Percentiles rank a stretch among this genome's conserved stretches.
Conservation (phyloP, 2,329 filamentous ascomycete genomes). For the Cercospora nicotianae region DNA sequence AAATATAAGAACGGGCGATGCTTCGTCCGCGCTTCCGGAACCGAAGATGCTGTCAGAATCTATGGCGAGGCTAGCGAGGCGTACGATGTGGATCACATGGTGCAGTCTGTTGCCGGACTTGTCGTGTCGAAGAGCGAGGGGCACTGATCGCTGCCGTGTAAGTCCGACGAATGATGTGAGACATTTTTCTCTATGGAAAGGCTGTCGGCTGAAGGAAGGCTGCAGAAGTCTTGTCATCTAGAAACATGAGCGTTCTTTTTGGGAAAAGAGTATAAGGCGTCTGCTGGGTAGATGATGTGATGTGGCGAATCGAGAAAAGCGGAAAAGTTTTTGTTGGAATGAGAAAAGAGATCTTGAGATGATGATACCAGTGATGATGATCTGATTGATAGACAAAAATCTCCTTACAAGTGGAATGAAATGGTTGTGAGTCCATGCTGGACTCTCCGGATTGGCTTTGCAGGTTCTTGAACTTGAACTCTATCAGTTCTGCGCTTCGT, state of each 20-base stretch:
- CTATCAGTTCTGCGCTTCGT: no score
- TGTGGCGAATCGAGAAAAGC: not conserved
- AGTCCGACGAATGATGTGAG: not conserved
- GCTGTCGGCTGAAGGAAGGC: not conserved
- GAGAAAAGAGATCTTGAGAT: not conserved
- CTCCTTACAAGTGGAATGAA: not conserved
- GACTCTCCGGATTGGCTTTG: no score
- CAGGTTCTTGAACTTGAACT: not conserved
- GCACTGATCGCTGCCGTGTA: not conserved
- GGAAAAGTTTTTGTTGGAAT: not conserved
- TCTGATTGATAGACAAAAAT: not conserved
- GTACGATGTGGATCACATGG: constrained; percentile 86
- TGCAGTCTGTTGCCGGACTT: constrained; percentile 66
- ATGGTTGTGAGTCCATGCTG: not conserved
- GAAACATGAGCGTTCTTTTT: not conserved
- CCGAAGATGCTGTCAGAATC: constrained; percentile 92
- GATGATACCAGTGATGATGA: not conserved
- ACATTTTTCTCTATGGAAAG: not conserved
- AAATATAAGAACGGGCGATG: constrained; percentile 88
- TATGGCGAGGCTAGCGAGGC: constrained; percentile 92
- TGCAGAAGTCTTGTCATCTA: not conserved
- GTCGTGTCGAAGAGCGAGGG: constrained; percentile 23
- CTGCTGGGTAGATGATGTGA: not conserved
- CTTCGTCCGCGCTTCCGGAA: constrained; percentile 90
- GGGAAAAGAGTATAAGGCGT: not conserved